Evolutionary conservation across 1,139 yeast species (phyloP).

Genomic region (Debaryomycetaceae sp.): DNA sequence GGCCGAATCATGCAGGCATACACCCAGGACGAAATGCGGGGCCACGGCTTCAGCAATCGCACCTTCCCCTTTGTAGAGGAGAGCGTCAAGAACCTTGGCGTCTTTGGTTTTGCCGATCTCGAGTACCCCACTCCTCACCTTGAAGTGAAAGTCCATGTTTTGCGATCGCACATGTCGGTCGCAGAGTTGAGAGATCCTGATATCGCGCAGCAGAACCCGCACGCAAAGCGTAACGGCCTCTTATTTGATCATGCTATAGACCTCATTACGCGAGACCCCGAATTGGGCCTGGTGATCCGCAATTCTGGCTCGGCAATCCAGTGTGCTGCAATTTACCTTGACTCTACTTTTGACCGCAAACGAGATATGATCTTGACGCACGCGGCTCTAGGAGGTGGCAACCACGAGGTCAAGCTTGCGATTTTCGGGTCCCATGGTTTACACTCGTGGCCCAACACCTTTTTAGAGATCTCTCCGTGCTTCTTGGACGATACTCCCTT

Average conservation of each 20-base stretch:
- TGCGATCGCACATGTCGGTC: conserved; percentile 55
- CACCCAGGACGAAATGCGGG: conserved; percentile 83
- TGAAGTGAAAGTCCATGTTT: conserved; percentile 68
- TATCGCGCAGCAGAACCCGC: conserved; percentile 74
- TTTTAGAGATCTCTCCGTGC: conserved; percentile 58
- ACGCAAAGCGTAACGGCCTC: conserved; percentile 66
- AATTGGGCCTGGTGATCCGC: conserved; percentile 11
- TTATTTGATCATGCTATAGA: conserved; percentile 72
- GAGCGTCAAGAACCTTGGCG: conserved; percentile 14
- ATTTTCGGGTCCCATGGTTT: conserved; percentile 91
- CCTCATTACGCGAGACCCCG: conserved; percentile 37
- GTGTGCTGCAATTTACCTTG: conserved; percentile 78
- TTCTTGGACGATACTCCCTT: conserved; percentile 64
- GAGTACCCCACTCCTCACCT: conserved; percentile 34
- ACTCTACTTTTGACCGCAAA: conserved; percentile 68
- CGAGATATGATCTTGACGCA: conserved; percentile 63
- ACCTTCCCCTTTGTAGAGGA: conserved; percentile 76
- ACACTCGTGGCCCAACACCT: conserved; percentile 76
- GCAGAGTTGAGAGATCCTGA: conserved; percentile 69
- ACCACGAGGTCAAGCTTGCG: conserved; percentile 58
- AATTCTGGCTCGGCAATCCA: conserved; percentile 39
- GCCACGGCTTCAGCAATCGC: conserved; percentile 70
- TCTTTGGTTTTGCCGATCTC: conserved; percentile 25
- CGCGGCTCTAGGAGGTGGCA: conserved; percentile 93
- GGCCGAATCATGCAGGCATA: conserved; percentile 89